Base-by-base conservation (phyloP, 345 rosid genomes). In the Toxicodendron radicans region DNA sequence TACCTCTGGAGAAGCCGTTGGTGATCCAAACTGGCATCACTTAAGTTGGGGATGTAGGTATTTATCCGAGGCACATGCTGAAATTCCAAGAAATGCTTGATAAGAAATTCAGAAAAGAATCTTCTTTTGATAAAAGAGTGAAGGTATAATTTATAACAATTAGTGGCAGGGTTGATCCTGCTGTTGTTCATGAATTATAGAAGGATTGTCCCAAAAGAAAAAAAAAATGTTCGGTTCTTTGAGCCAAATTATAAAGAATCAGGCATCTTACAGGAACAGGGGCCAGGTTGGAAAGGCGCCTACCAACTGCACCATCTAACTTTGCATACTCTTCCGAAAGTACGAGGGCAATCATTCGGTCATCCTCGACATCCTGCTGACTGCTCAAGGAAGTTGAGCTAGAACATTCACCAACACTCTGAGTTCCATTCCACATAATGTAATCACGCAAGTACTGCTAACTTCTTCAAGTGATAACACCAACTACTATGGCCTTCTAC, bases 1-100 rank as follows among this genome's bases (percentile, higher is more conserved):
- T 77, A 92, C 98, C 98, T 92, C 81, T 91, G 90, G 20, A 86
- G 81, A 81, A 95, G 97, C 83, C 92, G 92, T 68, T 91, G 94
- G 83, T 95, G 92, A 83, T 95, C 99, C 83, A 91, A 75, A 79
- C 88, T 92, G 71, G 97, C 97, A 79, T 88, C 94, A 69, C 68
- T 83, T 56, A 90, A 4, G 78, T 89, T 87, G 61, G 99, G 99
- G 71, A 95, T 91, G 72, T 71, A 89, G 61, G 97, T 59, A 85
- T 95, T 95, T 74, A 92, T 92, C 73, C 86, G 83, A 5, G 97
- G 97, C 64, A 92, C 83, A 72, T 89, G 99, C 99, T 95, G 89
- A 59, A 79, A 56, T 61, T 32, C 64, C 56, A 68, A 64, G 23
- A 73, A 58, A 4, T 35, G 57, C 67, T 57, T 10, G 38, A 67